Conservation (phyloP, 129 eudicot genomes). For the Calendula officinalis region DNA sequence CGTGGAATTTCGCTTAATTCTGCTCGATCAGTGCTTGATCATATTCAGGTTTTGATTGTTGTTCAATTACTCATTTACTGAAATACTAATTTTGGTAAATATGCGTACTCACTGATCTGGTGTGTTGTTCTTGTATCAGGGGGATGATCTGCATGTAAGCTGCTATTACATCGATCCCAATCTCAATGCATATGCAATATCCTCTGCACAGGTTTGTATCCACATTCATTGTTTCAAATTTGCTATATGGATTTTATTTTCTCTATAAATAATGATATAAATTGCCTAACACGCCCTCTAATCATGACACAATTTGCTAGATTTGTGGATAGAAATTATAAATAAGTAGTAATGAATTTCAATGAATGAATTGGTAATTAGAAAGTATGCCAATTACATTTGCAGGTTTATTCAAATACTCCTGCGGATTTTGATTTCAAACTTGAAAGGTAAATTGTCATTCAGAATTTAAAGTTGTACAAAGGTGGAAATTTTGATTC, state of each 20-base stretch:
- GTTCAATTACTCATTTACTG: background rate
- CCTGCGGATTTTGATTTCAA: constrained; percentile 97
- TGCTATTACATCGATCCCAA: constrained; percentile 85
- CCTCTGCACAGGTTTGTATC: constrained; percentile 82
- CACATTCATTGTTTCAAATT: constrained; percentile 9
- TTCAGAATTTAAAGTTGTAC: constrained; percentile 2
- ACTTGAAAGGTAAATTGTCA: constrained; percentile 60
- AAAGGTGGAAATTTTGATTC: background rate
- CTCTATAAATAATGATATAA: background rate
- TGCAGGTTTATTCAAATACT: constrained; percentile 90
- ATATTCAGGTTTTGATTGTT: constrained; percentile 52
- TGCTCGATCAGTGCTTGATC: constrained; percentile 92
- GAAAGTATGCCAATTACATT: constrained; percentile 1
- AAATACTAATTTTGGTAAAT: background rate
- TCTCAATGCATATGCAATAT: constrained; percentile 81
- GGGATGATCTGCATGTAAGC: constrained; percentile 85
- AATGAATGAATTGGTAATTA: background rate
- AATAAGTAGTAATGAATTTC: constrained; percentile 4
- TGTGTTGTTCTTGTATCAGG: constrained; percentile 42
- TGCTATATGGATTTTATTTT: constrained; percentile 6
- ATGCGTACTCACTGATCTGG: background rate
- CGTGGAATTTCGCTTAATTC: constrained; percentile 93
- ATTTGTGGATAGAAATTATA: background rate
- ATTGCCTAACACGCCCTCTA: background rate
- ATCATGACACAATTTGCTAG: background rate